These are phyloP conservation scores for Biscogniauxia sp. DNA, from an alignment of 2,329 filamentous ascomycete genomes.

Conservation along the genomic window DNA sequence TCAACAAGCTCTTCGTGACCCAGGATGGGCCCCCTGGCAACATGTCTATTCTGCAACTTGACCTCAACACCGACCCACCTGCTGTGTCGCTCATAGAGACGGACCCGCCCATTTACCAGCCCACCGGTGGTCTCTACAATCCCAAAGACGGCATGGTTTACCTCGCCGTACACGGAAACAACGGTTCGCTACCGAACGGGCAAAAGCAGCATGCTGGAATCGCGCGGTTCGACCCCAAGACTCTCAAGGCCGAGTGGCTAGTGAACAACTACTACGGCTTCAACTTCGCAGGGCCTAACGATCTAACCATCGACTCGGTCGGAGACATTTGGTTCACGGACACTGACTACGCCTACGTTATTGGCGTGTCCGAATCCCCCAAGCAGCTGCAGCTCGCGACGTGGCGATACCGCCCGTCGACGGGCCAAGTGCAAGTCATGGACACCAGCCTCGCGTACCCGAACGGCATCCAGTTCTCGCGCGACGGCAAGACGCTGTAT, in stretches of 20 bases:
- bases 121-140: constrained; percentile 4
- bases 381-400: constrained; percentile 34
- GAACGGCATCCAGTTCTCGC: constrained; percentile 42
- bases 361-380: constrained; percentile 20
- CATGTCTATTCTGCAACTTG: constrained; percentile 3
- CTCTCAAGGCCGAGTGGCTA: constrained; percentile 24
- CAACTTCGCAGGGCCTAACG: constrained; percentile 38
- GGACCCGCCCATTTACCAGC: constrained; percentile 5
- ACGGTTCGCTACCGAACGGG: constrained; percentile 5
- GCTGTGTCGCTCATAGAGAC: constrained; percentile 1
- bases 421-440: constrained; percentile 33
- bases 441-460: constrained; percentile 39
- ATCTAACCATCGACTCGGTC: constrained; percentile 34
- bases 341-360: constrained; percentile 16
- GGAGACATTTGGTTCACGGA: constrained; percentile 23
- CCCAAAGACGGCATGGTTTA: constrained; percentile 8
- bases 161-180: constrained; percentile 5
- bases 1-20: constrained; percentile 7
- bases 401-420: constrained; percentile 37
- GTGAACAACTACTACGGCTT: constrained; percentile 35
- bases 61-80: constrained; percentile 5
- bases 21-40: constrained; percentile 7
- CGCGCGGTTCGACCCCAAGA: constrained; percentile 10
- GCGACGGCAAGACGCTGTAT: constrained; percentile 38
- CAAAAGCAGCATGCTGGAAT: constrained; percentile 6